phyloP scores from a whole-genome alignment of 129 eudicot genomes.

The Tagetes erecta region DNA sequence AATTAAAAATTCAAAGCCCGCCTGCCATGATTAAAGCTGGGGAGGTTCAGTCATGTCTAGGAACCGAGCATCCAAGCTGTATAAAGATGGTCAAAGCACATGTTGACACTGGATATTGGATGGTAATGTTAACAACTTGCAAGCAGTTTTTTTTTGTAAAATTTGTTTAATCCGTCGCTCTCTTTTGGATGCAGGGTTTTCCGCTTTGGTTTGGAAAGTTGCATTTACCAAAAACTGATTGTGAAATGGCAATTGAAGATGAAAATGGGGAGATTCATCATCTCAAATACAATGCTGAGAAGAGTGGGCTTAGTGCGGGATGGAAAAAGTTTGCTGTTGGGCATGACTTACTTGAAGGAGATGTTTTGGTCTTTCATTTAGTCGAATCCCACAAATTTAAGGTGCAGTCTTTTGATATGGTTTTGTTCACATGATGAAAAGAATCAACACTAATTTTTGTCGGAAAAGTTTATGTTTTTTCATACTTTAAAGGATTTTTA shows the following conservation, averaged over 20 bases:
- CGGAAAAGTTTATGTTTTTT: neutral
- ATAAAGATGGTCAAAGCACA: slow-evolving; percentile 59
- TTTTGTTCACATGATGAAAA: slow-evolving; percentile 12
- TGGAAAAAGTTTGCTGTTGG: slow-evolving; percentile 74
- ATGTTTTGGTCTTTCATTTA: slow-evolving; percentile 69
- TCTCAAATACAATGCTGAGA: slow-evolving; percentile 55
- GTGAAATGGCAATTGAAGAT: slow-evolving; percentile 51
- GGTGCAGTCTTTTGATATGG: slow-evolving; percentile 37
- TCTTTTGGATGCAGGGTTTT: slow-evolving; percentile 53
- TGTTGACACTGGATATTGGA: slow-evolving; percentile 62
- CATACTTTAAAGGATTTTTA: neutral
- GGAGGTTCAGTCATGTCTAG: slow-evolving; percentile 54
- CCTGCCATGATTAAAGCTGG: slow-evolving; percentile 63
- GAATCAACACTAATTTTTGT: neutral
- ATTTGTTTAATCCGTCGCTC: neutral
- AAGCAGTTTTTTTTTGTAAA: neutral
- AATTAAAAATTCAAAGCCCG: slow-evolving; percentile 22
- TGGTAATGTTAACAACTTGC: slow-evolving; percentile 43
- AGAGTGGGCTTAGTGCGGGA: slow-evolving; percentile 77
- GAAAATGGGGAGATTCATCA: slow-evolving; percentile 54
- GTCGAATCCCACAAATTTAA: slow-evolving; percentile 55
- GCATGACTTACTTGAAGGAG: slow-evolving; percentile 73
- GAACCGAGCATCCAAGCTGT: slow-evolving; percentile 56
- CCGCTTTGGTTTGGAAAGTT: slow-evolving; percentile 60
- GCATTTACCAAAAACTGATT: slow-evolving; percentile 57